These are phyloP conservation scores for Epichloe gansuensis DNA, from an alignment of 2,329 filamentous ascomycete genomes.

Conservation along the genomic window DNA sequence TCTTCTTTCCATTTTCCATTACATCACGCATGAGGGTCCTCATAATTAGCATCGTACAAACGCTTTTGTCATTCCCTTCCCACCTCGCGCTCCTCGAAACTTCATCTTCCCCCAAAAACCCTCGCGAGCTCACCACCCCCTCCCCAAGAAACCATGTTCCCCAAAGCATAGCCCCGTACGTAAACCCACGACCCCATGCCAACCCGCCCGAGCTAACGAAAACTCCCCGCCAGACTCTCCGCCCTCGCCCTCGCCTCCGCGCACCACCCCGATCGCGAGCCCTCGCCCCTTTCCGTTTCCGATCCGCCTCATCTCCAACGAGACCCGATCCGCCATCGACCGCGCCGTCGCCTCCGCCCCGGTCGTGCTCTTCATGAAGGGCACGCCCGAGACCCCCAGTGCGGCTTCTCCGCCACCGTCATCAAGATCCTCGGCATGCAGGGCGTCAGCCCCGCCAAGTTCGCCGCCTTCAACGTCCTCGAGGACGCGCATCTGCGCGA, in stretches of 20 bases:
- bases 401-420: slow-evolving; percentile 87
- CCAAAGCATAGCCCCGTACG: too few species aligned
- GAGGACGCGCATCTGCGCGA: slow-evolving; percentile 79
- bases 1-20: neutral
- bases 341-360: slow-evolving; percentile 78
- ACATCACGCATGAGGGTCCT: neutral
- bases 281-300: slow-evolving; percentile 26
- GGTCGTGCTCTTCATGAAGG: slow-evolving; percentile 99
- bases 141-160: too few species aligned
- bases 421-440: slow-evolving; percentile 93
- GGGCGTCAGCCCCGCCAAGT: slow-evolving; percentile 89
- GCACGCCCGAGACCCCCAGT: slow-evolving; percentile 89
- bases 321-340: slow-evolving; percentile 75
- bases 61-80: too few species aligned
- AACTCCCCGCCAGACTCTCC: too few species aligned
- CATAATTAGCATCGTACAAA: too few species aligned
- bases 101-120: too few species aligned
- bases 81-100: too few species aligned
- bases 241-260: neutral
- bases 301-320: slow-evolving; percentile 63
- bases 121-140: too few species aligned
- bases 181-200: too few species aligned
- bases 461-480: slow-evolving; percentile 95
- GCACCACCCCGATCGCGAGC: slow-evolving; percentile 13
- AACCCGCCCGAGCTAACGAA: too few species aligned